Evolutionary conservation across 169 alveolate genomes (phyloP).

Genomic region (Eimeria sp.): DNA sequence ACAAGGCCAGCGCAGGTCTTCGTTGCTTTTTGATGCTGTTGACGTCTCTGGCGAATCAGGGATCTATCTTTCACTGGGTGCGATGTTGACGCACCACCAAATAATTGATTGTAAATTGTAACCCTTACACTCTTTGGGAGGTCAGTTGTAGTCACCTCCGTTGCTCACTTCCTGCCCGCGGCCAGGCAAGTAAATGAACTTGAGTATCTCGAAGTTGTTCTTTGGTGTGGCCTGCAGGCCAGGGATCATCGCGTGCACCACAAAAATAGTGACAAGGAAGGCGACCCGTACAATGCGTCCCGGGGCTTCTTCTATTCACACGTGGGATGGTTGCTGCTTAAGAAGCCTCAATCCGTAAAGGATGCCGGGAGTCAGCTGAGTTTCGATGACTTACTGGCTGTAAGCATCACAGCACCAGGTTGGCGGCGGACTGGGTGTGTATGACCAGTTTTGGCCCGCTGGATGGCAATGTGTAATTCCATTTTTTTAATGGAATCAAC

Average conservation of each 20-base stretch:
- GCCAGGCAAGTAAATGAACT: not conserved
- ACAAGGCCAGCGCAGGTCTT: slow-evolving; percentile 88
- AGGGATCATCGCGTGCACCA: slow-evolving; percentile 92
- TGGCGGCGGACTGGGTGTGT: not conserved
- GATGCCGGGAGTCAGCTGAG: slow-evolving; percentile 78
- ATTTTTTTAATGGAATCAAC: not conserved
- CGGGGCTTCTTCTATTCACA: slow-evolving; percentile 92
- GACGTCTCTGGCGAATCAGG: slow-evolving; percentile 92
- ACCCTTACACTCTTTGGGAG: not conserved
- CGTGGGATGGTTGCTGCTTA: slow-evolving; percentile 92
- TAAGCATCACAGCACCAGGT: not conserved
- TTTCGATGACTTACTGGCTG: slow-evolving; percentile 83
- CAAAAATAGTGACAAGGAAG: slow-evolving; percentile 90
- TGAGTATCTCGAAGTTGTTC: not conserved
- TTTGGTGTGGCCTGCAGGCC: slow-evolving; percentile 66
- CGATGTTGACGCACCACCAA: slow-evolving; percentile 42
- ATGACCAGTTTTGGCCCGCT: not conserved
- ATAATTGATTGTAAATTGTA: too few species aligned
- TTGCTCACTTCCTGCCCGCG: not conserved
- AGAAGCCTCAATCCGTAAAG: slow-evolving; percentile 83
- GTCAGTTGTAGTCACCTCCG: not conserved
- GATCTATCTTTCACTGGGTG: slow-evolving; percentile 92
- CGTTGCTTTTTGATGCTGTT: slow-evolving; percentile 88
- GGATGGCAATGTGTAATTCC: not conserved
- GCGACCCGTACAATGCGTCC: slow-evolving; percentile 92